A percentile compares a stretch with the other conserved stretches of the same genome.
These are phyloP conservation scores for Ophiobolus disseminans DNA, from an alignment of 2,329 filamentous ascomycete species.

Conservation along the genomic window DNA sequence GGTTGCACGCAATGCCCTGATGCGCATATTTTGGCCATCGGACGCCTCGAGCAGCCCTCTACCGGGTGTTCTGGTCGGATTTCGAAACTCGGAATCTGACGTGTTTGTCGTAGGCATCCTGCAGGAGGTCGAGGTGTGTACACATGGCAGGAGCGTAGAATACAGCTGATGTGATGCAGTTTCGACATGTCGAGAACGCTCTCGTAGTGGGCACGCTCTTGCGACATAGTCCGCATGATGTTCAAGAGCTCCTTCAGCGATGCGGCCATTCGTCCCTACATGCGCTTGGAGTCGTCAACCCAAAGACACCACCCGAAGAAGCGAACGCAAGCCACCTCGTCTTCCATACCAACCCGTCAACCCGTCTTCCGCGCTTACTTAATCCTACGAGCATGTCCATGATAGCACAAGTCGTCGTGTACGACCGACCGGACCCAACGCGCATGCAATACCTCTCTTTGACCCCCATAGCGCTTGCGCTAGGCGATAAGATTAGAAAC, in stretches of 20 bases:
- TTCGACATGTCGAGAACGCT: slow-evolving; percentile 77
- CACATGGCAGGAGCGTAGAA: too few species aligned
- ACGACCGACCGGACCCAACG: slow-evolving; percentile 81
- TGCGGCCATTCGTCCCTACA: slow-evolving; percentile 85
- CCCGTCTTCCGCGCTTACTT: slow-evolving; percentile 72
- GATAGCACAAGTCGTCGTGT: slow-evolving; percentile 86
- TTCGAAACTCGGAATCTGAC: slow-evolving; percentile 91
- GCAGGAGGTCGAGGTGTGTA: slow-evolving; percentile 82
- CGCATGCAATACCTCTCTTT: slow-evolving; percentile 97
- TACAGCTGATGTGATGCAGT: slow-evolving; percentile 8
- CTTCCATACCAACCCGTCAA: slow-evolving; percentile 61
- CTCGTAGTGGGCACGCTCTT: slow-evolving; percentile 83
- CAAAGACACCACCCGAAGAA: slow-evolving; percentile 52
- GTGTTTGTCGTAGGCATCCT: slow-evolving; percentile 88
- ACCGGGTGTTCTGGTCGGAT: slow-evolving; percentile 90
- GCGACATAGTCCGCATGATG: slow-evolving; percentile 79
- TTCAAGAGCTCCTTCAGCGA: slow-evolving; percentile 80
- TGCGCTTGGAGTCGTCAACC: slow-evolving; percentile 84
- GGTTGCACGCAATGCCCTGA: slow-evolving; percentile 78
- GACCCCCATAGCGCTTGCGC: slow-evolving; percentile 82
- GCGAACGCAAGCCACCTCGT: slow-evolving; percentile 75
- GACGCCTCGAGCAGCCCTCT: slow-evolving; percentile 76
- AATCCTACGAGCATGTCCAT: slow-evolving; percentile 70
- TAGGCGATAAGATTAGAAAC: slow-evolving; percentile 67
- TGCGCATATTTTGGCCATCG: slow-evolving; percentile 98